Base-by-base conservation (phyloP, 768 basidiomycete species). In the Auricularia sp. region DNA sequence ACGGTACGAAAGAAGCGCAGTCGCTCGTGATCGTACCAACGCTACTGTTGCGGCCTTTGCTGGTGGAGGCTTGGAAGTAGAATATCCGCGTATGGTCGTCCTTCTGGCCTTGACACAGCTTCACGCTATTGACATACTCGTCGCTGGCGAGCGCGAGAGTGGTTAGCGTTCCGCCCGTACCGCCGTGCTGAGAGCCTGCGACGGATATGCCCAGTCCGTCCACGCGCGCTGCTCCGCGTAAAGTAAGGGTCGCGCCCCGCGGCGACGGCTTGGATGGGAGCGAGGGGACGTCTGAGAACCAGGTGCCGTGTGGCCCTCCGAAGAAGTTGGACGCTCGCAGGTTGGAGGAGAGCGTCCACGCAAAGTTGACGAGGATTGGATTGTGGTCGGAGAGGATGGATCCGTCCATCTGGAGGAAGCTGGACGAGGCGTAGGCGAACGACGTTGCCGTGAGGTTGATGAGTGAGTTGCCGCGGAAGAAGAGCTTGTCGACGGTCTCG, bases 401-500 rank as follows among this genome's bases (percentile, higher is more conserved):
- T 23, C 73, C 74, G n/a, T 69, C 59, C 33, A 63, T 61, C 56
- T 75, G 67, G 6, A 75, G 65, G 69, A 78, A 77, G 14, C 70
- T 70, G 62, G 68, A 64, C 66, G 76, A 68, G 64, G 74, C 75
- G 66, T 77, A 75, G 36, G 66, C 69, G 67, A 72, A 77, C 3
- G 72, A 71, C 1, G 67, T 67, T 5, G 70, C 66, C 6, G 66
- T 63, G 61, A 77, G 69, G 1, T 71, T 62, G 18, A 74, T 65
- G 14, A 69, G 65, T 0, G 66, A 39, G 60, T 68, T 72, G 42
- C 67, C 66, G 36, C 75, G 74, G 36, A 70, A 66, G 63, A 77
- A 71, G n/a, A 74, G 71, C 71, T 77, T 78, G 68, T 78, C 77
- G 23, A 78, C 75, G n/a, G 72, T 72, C 65, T 78, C 76, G 63